These are phyloP conservation scores for Fusarium domesticum DNA, from an alignment of 2,329 filamentous ascomycete genomes.

Conservation along the genomic window DNA sequence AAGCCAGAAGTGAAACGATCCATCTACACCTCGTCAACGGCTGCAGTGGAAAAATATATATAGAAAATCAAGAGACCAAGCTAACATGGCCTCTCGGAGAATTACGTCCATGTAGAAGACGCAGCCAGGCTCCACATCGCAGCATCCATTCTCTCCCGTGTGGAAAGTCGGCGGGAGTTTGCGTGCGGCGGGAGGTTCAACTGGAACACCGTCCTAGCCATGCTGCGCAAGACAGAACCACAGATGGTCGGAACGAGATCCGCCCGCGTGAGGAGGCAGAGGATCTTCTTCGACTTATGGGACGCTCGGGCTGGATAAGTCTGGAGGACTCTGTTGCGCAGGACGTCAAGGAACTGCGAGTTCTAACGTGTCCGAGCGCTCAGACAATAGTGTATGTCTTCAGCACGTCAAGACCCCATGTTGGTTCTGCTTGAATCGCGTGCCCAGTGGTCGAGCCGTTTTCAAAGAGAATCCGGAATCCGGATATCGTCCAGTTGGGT, in stretches of 20 bases:
- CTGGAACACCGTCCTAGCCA: constrained; percentile 1
- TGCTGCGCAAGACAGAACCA: background rate
- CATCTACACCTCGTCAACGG: constrained; percentile 28
- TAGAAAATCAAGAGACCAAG: background rate
- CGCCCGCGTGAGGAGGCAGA: background rate
- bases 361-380: no score
- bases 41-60: no score
- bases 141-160: background rate
- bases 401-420: no score
- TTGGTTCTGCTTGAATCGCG: no score
- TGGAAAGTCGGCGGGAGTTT: constrained; percentile 2
- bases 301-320: background rate
- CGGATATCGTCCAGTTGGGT: no score
- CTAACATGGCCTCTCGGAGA: background rate
- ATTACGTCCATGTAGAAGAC: constrained; percentile 7
- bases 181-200: background rate
- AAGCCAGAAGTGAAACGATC: constrained; percentile 39
- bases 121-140: constrained; percentile 3
- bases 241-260: constrained; percentile 1
- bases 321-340: constrained; percentile 2
- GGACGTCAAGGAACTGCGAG: background rate
- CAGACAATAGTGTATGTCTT: no score
- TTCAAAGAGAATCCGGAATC: no score
- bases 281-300: background rate
- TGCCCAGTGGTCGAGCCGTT: no score